These are phyloP conservation scores for Piper longum DNA, from an alignment of 164 flowering plant genomes.

Conservation along the genomic window DNA sequence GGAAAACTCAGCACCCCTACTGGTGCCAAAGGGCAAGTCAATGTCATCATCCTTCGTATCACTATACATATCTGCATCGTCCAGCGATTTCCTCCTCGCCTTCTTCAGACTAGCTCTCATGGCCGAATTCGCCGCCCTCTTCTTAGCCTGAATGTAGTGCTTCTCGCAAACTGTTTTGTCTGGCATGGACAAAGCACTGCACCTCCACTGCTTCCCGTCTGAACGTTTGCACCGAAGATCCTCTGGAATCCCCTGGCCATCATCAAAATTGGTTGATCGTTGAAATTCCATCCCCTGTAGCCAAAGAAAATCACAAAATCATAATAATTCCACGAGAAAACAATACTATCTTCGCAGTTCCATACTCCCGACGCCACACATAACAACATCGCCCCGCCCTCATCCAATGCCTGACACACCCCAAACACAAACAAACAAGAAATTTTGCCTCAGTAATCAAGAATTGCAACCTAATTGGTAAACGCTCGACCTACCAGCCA, in stretches of 20 bases:
- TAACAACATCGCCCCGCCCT: background rate
- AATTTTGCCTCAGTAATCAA: no score
- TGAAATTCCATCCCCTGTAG: conserved; percentile 36
- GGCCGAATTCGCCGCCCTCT: conserved; percentile 92
- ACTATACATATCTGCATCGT: conserved; percentile 45
- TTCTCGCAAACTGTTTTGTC: conserved; percentile 96
- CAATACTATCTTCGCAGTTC: background rate
- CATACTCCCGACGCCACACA: background rate
- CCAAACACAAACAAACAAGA: no score
- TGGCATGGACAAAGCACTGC: conserved; percentile 95
- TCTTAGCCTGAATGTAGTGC: conserved; percentile 93
- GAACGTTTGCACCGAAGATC: conserved; percentile 93
- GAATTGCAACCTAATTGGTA: no score
- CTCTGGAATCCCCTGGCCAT: conserved; percentile 71
- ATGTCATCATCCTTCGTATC: conserved; percentile 66
- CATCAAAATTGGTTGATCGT: conserved; percentile 51
- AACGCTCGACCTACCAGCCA: no score
- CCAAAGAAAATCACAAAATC: background rate
- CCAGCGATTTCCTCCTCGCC: conserved; percentile 46
- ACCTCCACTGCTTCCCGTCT: conserved; percentile 98
- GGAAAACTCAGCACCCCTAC: conserved; percentile 24
- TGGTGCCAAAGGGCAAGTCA: conserved; percentile 30
- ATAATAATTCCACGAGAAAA: background rate
- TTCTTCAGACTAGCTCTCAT: conserved; percentile 68
- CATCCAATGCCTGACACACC: no score